Evolutionary conservation across 2,329 filamentous ascomycete species (phyloP).

Genomic region (Aspergillus carbonarius): DNA sequence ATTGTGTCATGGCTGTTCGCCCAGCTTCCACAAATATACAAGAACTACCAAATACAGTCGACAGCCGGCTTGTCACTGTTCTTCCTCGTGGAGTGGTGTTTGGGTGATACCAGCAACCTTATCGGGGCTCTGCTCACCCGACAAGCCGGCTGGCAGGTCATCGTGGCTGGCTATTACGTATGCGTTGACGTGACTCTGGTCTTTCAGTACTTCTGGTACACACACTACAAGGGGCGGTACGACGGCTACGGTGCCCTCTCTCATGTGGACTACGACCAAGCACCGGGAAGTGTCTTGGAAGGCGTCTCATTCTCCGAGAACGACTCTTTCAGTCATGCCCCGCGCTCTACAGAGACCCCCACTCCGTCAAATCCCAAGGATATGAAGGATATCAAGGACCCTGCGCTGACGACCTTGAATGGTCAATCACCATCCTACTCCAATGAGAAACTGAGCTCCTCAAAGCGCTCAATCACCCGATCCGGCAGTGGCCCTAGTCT

Average conservation of each 20-base stretch:
- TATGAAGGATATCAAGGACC: constrained; percentile 25
- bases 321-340: constrained; percentile 21
- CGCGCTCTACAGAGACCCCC: constrained; percentile 15
- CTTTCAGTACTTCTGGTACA: constrained; percentile 66
- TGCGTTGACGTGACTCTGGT: constrained; percentile 64
- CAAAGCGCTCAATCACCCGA: constrained; percentile 29
- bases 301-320: constrained; percentile 38
- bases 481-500: constrained; percentile 26
- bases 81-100: constrained; percentile 65
- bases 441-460: constrained; percentile 36
- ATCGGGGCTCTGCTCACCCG: constrained; percentile 62
- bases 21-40: constrained; percentile 68
- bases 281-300: constrained; percentile 34
- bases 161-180: constrained; percentile 65
- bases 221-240: constrained; percentile 53
- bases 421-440: constrained; percentile 30
- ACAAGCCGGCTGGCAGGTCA: constrained; percentile 66
- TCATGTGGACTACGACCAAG: constrained; percentile 28
- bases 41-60: constrained; percentile 64
- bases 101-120: constrained; percentile 64
- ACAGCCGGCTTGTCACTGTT: constrained; percentile 65
- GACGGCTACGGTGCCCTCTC: constrained; percentile 34
- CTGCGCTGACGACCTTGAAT: constrained; percentile 18
- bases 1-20: constrained; percentile 69
- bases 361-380: constrained; percentile 32